Evolutionary conservation across 2,329 filamentous ascomycete species (phyloP).

Genomic region (Dothistroma septosporum): DNA sequence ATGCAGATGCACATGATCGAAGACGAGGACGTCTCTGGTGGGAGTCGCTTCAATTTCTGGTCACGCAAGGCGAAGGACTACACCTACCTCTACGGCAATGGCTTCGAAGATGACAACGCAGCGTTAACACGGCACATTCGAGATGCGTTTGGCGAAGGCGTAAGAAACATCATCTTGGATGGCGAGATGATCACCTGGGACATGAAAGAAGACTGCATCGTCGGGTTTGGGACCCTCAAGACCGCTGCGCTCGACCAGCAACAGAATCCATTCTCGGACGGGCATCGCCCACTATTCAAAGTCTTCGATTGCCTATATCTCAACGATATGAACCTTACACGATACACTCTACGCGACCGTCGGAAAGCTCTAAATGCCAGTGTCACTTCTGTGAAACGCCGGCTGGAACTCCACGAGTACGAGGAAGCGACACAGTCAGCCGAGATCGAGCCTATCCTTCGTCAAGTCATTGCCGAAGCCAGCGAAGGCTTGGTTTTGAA

Average conservation of each 20-base stretch:
- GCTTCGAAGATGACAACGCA: conserved; percentile 68
- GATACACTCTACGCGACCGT: conserved; percentile 78
- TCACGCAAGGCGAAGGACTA: conserved; percentile 96
- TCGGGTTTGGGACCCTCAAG: conserved; percentile 89
- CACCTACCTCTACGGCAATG: conserved; percentile 83
- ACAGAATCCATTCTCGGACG: conserved; percentile 63
- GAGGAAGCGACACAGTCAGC: conserved; percentile 61
- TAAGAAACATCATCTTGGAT: conserved; percentile 84
- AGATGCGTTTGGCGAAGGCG: conserved; percentile 69
- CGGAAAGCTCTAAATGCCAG: conserved; percentile 67
- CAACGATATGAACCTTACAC: conserved; percentile 74
- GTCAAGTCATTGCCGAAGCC: conserved; percentile 77
- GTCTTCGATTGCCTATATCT: conserved; percentile 90
- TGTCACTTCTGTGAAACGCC: conserved; percentile 65
- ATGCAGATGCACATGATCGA: conserved; percentile 93
- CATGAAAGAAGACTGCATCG: conserved; percentile 74
- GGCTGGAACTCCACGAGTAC: conserved; percentile 79
- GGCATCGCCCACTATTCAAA: conserved; percentile 71
- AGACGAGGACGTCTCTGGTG: conserved; percentile 64
- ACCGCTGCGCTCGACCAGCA: conserved; percentile 79
- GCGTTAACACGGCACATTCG: conserved; percentile 76
- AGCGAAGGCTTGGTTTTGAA: conserved; percentile 91
- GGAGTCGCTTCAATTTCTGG: conserved; percentile 79
- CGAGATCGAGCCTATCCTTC: conserved; percentile 73
- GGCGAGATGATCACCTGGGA: conserved; percentile 99